phyloP scores from a whole-genome alignment of 805 yeast genomes.

The baker's yeast (Saccharomyces cerevisiae) region DNA sequence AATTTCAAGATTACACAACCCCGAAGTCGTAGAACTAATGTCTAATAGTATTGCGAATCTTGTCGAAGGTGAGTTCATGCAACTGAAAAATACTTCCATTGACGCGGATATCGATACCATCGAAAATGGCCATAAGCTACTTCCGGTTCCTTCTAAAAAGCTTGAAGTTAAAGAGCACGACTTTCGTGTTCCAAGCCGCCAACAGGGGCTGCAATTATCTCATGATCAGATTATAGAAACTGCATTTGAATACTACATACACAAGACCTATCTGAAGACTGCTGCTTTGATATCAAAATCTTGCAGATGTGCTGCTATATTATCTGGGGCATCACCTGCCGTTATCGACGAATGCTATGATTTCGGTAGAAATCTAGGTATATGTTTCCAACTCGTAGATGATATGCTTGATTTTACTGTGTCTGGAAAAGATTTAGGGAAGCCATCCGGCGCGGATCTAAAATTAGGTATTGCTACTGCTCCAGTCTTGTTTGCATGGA shows the following conservation, averaged over 20 bases:
- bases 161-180: conserved; percentile 38
- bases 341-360: conserved; percentile 82
- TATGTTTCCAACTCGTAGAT: conserved; percentile 93
- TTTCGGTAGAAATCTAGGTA: conserved; percentile 86
- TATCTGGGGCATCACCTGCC: conserved; percentile 70
- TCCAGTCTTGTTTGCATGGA: conserved; percentile 93
- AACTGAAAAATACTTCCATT: conserved; percentile 81
- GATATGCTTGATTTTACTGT: conserved; percentile 93
- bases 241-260: conserved; percentile 92
- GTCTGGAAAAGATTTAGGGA: conserved; percentile 77
- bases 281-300: conserved; percentile 92
- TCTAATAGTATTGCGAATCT: conserved; percentile 94
- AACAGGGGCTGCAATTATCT: conserved; percentile 27
- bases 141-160: conserved; percentile 55
- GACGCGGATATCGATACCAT: conserved; percentile 39
- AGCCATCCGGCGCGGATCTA: conserved; percentile 93
- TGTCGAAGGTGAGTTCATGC: conserved; percentile 99
- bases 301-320: conserved; percentile 84
- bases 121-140: conserved; percentile 17
- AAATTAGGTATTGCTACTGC: conserved; percentile 94
- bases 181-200: conserved; percentile 22
- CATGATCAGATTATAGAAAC: conserved; percentile 65
- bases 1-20: conserved; percentile 82
- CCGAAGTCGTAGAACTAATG: conserved; percentile 93
- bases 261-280: conserved; percentile 90